Evolutionary conservation across 495 filamentous ascomycete species (phyloP), one percentile per base, ranked within the genome.

Genomic region (Talaromyces proteolyticus): DNA sequence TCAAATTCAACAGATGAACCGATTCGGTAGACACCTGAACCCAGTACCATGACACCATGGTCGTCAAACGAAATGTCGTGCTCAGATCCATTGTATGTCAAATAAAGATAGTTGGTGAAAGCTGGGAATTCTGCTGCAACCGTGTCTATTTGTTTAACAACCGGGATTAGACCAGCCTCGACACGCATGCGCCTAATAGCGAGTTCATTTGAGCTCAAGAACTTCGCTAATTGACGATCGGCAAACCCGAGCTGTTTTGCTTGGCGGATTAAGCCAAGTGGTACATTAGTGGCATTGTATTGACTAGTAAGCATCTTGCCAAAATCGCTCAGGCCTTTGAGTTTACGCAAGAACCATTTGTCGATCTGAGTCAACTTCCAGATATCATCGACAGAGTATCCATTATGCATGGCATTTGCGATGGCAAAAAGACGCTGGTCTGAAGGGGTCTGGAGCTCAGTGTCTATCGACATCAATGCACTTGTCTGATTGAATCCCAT

Each of bases 1-100:
- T 98, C 93, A 64, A 98, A 98, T 63, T 98, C 93, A 46, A 98
- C 93, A 0, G 91, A 96, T 1, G 91, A 96, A 42, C 93, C 93
- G 57, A 98, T 98, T 55, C 93, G 82, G 72, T 98, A 98, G 18
- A 98, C 93, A 64, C 93, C 93, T 14, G 93, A 97, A 12, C 93
- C 93, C 18, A 98, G 74, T 6, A 98, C 93, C 91, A 97, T 98
- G 40, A 86, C 82, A 62, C 93, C 93, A 50, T 88, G 81, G 59
- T 98, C 93, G 23, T 88, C 73, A 54, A 97, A 96, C 10, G 59
- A 62, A 47, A 97, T 73, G 59, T 98, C 93, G 53, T 91, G 85
- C 65, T 92, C 87, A 17, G 81, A 83, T 14, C 85, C 92, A 61
- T 95, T 97, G 68, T 96, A 98, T 2, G 93, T 96, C 49, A 96